Conservation (phyloP, 192 early-diverging fungal genomes). For the Chytriomyces sp. region DNA sequence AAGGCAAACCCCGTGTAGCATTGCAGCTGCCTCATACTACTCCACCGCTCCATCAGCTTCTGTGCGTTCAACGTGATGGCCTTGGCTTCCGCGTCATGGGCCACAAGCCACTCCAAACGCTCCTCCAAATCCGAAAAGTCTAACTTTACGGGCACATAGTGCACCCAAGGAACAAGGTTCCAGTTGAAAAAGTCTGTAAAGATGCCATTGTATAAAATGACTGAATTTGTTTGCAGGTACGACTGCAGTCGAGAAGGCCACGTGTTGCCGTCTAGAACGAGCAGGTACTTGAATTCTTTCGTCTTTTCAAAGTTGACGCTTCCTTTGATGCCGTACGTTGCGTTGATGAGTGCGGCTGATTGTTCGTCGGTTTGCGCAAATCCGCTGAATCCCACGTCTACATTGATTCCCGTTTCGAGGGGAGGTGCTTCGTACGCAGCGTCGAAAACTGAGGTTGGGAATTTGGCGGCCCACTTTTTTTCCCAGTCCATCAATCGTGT, state of each 20-base stretch:
- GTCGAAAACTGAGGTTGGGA: neutral
- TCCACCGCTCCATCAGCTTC: neutral
- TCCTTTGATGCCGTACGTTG: constrained; percentile 9
- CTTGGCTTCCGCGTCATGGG: constrained; percentile 14
- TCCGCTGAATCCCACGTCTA: constrained; percentile 21
- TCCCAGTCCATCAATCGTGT: constrained; percentile 13
- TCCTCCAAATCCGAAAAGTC: constrained; percentile 29
- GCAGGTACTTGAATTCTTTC: constrained; percentile 31
- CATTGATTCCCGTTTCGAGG: neutral
- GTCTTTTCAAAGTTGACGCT: constrained; percentile 29
- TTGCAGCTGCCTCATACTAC: neutral
- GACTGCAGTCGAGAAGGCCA: constrained; percentile 3
- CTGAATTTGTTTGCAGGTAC: constrained; percentile 25
- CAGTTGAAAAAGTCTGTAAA: constrained; percentile 30
- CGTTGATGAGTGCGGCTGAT: constrained; percentile 6
- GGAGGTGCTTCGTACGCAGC: neutral
- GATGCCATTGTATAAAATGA: constrained; percentile 10
- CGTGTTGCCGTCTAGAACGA: constrained; percentile 30
- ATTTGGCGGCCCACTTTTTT: constrained; percentile 3
- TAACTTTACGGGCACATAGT: constrained; percentile 20
- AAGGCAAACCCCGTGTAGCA: constrained; percentile 12
- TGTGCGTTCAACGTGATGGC: constrained; percentile 15
- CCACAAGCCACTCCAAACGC: constrained; percentile 19
- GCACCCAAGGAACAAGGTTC: constrained; percentile 18
- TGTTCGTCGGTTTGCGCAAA: neutral